These are phyloP conservation scores for Solanum chaucha DNA, from an alignment of 257 asterid genomes.

Conservation along the genomic window DNA sequence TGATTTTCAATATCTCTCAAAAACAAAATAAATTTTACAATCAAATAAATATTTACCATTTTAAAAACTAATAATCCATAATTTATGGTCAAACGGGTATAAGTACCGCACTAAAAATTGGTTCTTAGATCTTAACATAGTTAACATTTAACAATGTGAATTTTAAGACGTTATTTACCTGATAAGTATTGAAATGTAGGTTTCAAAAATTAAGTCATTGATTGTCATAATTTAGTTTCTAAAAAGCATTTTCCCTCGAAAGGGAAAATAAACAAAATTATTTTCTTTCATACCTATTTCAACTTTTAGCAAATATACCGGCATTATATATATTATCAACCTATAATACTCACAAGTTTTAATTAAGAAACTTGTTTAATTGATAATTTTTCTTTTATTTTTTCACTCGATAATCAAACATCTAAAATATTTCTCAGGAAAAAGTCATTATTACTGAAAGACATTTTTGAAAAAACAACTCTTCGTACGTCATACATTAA, in stretches of 20 bases:
- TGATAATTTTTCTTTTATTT: no score
- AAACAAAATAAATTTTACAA: no score
- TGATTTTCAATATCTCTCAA: no score
- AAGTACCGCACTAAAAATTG: not conserved
- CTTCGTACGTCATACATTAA: not conserved
- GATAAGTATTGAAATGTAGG: not conserved
- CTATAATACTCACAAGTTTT: not conserved
- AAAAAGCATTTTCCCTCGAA: not conserved
- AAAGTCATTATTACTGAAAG: not conserved
- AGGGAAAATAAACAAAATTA: not conserved
- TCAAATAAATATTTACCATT: not conserved
- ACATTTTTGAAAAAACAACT: not conserved
- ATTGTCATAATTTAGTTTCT: not conserved
- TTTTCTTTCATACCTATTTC: not conserved
- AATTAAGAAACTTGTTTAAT: no score
- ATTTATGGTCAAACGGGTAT: not conserved
- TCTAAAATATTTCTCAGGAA: no score
- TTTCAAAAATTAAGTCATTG: not conserved
- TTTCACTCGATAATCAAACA: not conserved
- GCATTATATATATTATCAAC: not conserved
- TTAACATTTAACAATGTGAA: no score
- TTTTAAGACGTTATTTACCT: not conserved
- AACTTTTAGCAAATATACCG: no score
- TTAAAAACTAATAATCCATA: not conserved
- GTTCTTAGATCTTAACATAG: not conserved